A percentile compares a stretch with the other conserved stretches of the same genome.
Evolutionary conservation across 352 stramenopile species (phyloP).

Genomic region (Globisporangium alternatum): DNA sequence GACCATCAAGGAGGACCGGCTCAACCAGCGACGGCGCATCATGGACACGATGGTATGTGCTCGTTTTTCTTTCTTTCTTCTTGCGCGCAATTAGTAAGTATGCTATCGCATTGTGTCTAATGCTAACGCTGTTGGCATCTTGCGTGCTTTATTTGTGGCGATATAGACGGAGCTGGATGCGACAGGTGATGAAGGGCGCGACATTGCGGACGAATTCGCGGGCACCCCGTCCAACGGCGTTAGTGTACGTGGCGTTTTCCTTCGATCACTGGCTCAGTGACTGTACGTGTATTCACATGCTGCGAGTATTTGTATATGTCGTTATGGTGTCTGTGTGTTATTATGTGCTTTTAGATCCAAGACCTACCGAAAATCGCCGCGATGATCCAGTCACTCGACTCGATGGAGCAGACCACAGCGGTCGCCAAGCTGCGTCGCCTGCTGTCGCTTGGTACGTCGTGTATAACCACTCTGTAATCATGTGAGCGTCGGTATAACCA

Average conservation of each 20-base stretch:
- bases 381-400: slow-evolving; percentile 94
- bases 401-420: slow-evolving; percentile 90
- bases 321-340: background rate
- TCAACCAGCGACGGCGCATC: slow-evolving; percentile 78
- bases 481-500: background rate
- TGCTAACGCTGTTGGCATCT: background rate
- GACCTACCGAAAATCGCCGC: slow-evolving; percentile 94
- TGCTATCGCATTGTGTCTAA: background rate
- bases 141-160: background rate
- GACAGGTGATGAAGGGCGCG: background rate
- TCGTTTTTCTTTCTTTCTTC: too few relatives aligned
- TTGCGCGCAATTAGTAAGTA: background rate
- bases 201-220: background rate
- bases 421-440: slow-evolving; percentile 96
- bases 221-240: background rate
- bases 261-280: background rate
- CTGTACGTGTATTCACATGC: background rate
- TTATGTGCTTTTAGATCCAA: slow-evolving; percentile 65
- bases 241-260: background rate
- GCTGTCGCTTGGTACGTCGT: slow-evolving; percentile 90
- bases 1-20: slow-evolving; percentile 76
- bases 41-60: slow-evolving; percentile 22
- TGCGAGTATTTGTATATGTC: background rate
- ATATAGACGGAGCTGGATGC: slow-evolving; percentile 7
- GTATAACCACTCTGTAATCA: background rate